A percentile compares a stretch with the other conserved stretches of the same genome.
phyloP scores from a whole-genome alignment of 1,139 yeast species.

The Suhomyces taliae region DNA sequence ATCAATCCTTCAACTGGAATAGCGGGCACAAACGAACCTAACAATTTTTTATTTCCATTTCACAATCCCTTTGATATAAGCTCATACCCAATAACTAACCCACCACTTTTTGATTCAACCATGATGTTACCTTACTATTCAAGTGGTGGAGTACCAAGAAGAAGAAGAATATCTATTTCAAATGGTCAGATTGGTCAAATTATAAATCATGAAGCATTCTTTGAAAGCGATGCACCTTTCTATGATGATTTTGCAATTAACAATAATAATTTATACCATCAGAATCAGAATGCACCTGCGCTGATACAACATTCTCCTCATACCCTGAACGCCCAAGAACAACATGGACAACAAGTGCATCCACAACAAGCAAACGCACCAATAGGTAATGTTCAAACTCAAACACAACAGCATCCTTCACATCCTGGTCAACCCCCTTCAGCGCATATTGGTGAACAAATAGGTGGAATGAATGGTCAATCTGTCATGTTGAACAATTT shows the following conservation, averaged over 20 bases:
- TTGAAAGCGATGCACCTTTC: conserved; percentile 24
- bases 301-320: neutral
- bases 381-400: neutral
- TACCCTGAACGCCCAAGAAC: neutral
- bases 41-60: conserved; percentile 16
- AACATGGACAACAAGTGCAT: conserved; percentile 1
- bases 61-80: conserved; percentile 43
- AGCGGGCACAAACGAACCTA: conserved; percentile 2
- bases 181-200: conserved; percentile 80
- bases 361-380: conserved; percentile 4
- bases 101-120: conserved; percentile 61
- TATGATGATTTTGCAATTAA: conserved; percentile 15
- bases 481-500: conserved; percentile 3
- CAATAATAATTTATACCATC: neutral
- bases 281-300: neutral
- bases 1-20: conserved; percentile 1
- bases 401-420: neutral
- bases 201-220: conserved; percentile 46
- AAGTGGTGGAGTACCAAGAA: conserved; percentile 46
- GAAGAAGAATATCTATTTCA: conserved; percentile 69
- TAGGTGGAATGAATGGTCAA: conserved; percentile 1
- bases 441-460: neutral
- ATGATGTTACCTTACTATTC: conserved; percentile 41
- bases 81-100: conserved; percentile 62
- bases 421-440: neutral